These are phyloP conservation scores for Populus trichocarpa DNA, from an alignment of 441 rosid species.

Conservation along the genomic window DNA sequence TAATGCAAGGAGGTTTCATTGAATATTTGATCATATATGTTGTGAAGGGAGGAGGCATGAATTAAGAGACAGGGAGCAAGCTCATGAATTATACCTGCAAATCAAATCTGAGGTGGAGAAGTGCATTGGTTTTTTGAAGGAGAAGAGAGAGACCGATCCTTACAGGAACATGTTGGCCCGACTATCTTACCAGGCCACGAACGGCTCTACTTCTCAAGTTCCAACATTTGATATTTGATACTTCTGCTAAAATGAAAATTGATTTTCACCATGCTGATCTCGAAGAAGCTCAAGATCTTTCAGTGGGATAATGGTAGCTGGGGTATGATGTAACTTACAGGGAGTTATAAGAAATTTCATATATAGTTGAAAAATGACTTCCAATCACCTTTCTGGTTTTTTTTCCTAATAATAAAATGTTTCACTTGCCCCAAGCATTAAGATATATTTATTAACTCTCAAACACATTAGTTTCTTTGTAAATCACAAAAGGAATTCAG, in stretches of 20 bases:
- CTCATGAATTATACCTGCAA: constrained; percentile 61
- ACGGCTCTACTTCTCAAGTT: constrained; percentile 47
- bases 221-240: constrained; percentile 63
- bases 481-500: not conserved
- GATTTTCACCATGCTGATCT: not conserved
- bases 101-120: constrained; percentile 70
- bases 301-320: too few species aligned
- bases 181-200: constrained; percentile 42
- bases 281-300: not conserved
- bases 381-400: too few species aligned
- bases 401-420: too few species aligned
- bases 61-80: constrained; percentile 50
- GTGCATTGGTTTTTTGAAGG: constrained; percentile 52
- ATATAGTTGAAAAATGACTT: too few species aligned
- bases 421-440: too few species aligned
- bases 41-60: constrained; percentile 57
- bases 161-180: constrained; percentile 60
- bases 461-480: too few species aligned
- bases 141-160: constrained; percentile 65
- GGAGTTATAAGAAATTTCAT: too few species aligned
- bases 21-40: not conserved
- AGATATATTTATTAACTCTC: too few species aligned
- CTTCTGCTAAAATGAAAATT: not conserved
- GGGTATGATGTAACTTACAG: too few species aligned
- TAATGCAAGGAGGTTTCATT: not conserved